These are phyloP conservation scores for Aspergillus aculeatinus DNA, from an alignment of 2,329 filamentous ascomycete genomes.

Conservation along the genomic window DNA sequence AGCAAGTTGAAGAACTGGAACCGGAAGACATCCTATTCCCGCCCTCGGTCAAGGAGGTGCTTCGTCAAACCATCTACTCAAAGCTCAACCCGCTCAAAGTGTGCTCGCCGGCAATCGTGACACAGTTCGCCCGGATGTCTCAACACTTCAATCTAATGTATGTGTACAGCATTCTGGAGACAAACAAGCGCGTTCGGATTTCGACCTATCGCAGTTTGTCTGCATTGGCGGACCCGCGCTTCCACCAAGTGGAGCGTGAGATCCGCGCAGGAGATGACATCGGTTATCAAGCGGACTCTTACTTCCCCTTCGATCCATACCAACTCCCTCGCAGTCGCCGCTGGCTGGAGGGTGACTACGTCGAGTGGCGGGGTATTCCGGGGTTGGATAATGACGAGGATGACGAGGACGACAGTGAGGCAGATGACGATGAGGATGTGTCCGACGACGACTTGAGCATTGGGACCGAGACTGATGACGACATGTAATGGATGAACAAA, in stretches of 20 bases:
- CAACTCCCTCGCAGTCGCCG: constrained; percentile 80
- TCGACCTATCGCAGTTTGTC: constrained; percentile 59
- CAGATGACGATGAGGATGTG: constrained; percentile 30
- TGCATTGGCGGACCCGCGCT: constrained; percentile 38
- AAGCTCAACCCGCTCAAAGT: constrained; percentile 94
- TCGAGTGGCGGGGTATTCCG: constrained; percentile 73
- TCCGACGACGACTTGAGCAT: constrained; percentile 40
- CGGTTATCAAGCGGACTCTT: constrained; percentile 83
- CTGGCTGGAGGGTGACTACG: constrained; percentile 84
- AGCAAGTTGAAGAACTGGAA: constrained; percentile 54
- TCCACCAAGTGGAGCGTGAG: constrained; percentile 53
- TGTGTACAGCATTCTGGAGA: constrained; percentile 81
- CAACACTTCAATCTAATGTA: constrained; percentile 86
- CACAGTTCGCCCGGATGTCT: constrained; percentile 85
- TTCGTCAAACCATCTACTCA: constrained; percentile 78
- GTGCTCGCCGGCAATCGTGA: constrained; percentile 84
- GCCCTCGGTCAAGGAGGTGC: constrained; percentile 67
- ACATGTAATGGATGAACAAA: constrained; percentile 20
- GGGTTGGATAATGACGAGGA: constrained; percentile 64
- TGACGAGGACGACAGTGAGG: constrained; percentile 48
- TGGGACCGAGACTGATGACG: constrained; percentile 46
- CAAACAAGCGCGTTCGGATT: constrained; percentile 85
- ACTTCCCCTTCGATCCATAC: constrained; percentile 98
- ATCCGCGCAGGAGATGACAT: constrained; percentile 65
- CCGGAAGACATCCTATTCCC: constrained; percentile 76